Base-by-base conservation (phyloP, 345 rosid genomes). In the Arabidopsis arenosa region DNA sequence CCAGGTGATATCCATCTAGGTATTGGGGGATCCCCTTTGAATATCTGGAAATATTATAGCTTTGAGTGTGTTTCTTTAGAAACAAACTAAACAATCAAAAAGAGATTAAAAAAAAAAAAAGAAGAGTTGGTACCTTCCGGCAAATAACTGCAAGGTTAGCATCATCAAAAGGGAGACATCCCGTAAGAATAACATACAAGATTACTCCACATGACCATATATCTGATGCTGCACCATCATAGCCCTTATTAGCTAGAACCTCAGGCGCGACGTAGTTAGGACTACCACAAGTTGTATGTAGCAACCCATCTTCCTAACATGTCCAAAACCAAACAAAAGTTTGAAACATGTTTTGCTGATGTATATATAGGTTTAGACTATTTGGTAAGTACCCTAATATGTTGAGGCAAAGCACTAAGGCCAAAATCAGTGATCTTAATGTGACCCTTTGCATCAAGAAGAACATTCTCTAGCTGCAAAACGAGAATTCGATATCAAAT, bases 181-280 rank as follows among this genome's bases (percentile, higher is more conserved):
- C 98, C 0, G 87, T 92, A 62, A 94, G 90, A 74, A 92, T 85
- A 26, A 83, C 96, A 28, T 90, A 94, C 48, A 94, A 83, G 80
- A 94, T 92, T 48, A 94, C 96, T 1, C 98, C 98, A 49, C 97
- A 92, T 0, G 97, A 90, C 98, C 98, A 92, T 72, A 86, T 75
- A 81, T 94, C 98, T 4, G 97, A 89, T 48, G 93, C 81, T 59
- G 96, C 86, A 66, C 98, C 98, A 66, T 94, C 86, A 18, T 94
- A 94, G 4, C 98, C 98, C 67, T 87, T 79, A 66, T 90, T 94
- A 7, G 86, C 84, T 54, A 94, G 92, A 71, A 94, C 85, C 85
- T 94, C 97, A 2, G 97, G 98, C 3, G 97, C 93, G 15, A 91
- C 93, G 39, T 93, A 93, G 81, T 93, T 93, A 15, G 97, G 97